phyloP scores from a whole-genome alignment of 129 eudicot genomes.

The Tagetes erecta region DNA sequence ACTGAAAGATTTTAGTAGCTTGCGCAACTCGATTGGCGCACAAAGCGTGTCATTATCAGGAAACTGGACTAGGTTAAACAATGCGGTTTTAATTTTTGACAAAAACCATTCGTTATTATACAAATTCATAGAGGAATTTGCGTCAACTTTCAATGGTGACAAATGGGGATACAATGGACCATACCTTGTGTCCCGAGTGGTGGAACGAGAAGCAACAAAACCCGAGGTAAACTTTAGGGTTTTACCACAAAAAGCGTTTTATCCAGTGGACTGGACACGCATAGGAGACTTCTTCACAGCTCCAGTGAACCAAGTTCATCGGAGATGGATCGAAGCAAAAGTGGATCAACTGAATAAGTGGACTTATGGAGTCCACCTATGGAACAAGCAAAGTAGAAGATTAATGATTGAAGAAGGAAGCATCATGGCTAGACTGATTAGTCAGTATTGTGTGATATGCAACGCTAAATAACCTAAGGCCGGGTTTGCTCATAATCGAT shows the following conservation, averaged over 20 bases:
- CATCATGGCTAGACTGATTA: conserved; percentile 3
- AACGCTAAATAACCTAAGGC: not conserved
- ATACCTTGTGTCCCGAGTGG: conserved; percentile 67
- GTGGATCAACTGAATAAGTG: not conserved
- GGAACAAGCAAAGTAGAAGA: conserved; percentile 10
- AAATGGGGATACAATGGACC: conserved; percentile 87
- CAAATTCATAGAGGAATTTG: conserved; percentile 78
- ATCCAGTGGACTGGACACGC: conserved; percentile 57
- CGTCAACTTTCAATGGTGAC: conserved; percentile 56
- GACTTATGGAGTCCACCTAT: conserved; percentile 8
- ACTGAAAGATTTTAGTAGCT: conserved; percentile 5
- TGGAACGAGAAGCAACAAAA: conserved; percentile 17
- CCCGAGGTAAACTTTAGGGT: not conserved
- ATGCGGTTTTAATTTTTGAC: conserved; percentile 72
- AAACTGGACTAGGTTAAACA: conserved; percentile 67
- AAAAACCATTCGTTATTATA: conserved; percentile 56
- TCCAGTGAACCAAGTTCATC: not conserved
- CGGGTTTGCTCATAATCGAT: not conserved
- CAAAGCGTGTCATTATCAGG: conserved; percentile 45
- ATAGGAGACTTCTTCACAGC: conserved; percentile 14
- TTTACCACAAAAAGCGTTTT: not conserved
- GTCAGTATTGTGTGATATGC: not conserved
- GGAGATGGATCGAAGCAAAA: conserved; percentile 5
- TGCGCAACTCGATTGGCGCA: conserved; percentile 40
- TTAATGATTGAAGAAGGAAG: conserved; percentile 10